A percentile compares a stretch with the other conserved stretches of the same genome.
Conservation (phyloP, 179 eudicot species). For the Silene noctiflora region DNA sequence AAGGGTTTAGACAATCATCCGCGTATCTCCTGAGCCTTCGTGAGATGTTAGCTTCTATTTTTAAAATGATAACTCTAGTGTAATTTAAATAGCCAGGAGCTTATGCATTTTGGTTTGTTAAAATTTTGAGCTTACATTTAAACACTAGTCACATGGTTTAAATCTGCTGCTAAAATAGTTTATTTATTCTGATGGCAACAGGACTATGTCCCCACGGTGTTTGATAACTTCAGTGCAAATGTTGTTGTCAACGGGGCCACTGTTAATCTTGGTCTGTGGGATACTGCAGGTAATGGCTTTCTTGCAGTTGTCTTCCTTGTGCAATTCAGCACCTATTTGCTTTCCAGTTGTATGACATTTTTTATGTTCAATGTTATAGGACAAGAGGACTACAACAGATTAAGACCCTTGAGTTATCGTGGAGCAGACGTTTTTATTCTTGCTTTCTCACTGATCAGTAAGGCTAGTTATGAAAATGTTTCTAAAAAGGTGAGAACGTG, state of each 20-base stretch:
- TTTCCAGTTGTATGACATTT: not conserved
- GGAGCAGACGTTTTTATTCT: slow-evolving; percentile 47
- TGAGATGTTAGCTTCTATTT: slow-evolving; percentile 5
- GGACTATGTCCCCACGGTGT: slow-evolving; percentile 48
- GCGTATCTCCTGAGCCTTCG: not conserved
- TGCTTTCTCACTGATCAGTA: slow-evolving; percentile 44
- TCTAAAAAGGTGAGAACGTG: slow-evolving; percentile 38
- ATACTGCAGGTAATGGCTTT: slow-evolving; percentile 39
- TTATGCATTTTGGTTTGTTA: not conserved
- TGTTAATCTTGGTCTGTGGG: slow-evolving; percentile 46
- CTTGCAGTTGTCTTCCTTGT: not conserved
- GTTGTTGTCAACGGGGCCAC: slow-evolving; percentile 49
- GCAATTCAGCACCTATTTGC: not conserved
- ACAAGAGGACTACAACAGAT: slow-evolving; percentile 50
- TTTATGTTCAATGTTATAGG: slow-evolving; percentile 24
- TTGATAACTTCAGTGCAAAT: slow-evolving; percentile 49
- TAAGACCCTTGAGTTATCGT: slow-evolving; percentile 50
- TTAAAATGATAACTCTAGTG: not conserved
- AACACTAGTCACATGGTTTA: not conserved
- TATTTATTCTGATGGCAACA: slow-evolving; percentile 21
- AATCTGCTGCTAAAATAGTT: slow-evolving; percentile 1
- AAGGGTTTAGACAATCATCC: not conserved
- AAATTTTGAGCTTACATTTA: not conserved
- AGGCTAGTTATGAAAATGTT: slow-evolving; percentile 51
- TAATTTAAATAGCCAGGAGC: not conserved